A percentile compares a stretch with the other conserved stretches of the same genome.
These are phyloP conservation scores for Fusarium sp. DNA, from an alignment of 2,329 filamentous ascomycete species.

Conservation along the genomic window DNA sequence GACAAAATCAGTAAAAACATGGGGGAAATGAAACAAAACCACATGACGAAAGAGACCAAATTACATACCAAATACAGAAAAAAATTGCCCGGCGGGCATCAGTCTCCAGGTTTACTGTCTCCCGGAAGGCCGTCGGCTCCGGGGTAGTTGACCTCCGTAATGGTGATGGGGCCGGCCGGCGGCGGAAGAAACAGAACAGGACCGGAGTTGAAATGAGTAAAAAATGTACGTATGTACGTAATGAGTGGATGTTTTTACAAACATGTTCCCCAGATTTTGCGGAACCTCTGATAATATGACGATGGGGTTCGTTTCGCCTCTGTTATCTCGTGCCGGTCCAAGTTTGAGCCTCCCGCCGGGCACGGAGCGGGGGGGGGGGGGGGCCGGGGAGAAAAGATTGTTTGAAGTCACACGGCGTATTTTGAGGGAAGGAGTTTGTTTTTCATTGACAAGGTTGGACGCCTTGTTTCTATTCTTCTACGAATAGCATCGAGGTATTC, in stretches of 20 bases:
- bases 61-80: background rate
- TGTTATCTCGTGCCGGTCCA: background rate
- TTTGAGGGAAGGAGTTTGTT: background rate
- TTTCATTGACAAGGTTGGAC: background rate
- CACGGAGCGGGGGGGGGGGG: conserved; percentile 1
- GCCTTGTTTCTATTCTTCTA: background rate
- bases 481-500: background rate
- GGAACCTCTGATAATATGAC: background rate
- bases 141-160: conserved; percentile 28
- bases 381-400: background rate
- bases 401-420: background rate
- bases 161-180: conserved; percentile 5
- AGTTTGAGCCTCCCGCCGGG: background rate
- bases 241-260: background rate
- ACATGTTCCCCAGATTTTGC: background rate
- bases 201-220: background rate
- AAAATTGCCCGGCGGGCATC: background rate
- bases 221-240: background rate
- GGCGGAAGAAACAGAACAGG: background rate
- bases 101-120: background rate
- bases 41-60: background rate
- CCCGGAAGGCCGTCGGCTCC: conserved; percentile 7
- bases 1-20: background rate
- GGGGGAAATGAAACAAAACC: background rate
- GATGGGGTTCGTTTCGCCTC: background rate